Conservation (phyloP, 2,329 filamentous ascomycete species). For the Cercospora sesami region DNA sequence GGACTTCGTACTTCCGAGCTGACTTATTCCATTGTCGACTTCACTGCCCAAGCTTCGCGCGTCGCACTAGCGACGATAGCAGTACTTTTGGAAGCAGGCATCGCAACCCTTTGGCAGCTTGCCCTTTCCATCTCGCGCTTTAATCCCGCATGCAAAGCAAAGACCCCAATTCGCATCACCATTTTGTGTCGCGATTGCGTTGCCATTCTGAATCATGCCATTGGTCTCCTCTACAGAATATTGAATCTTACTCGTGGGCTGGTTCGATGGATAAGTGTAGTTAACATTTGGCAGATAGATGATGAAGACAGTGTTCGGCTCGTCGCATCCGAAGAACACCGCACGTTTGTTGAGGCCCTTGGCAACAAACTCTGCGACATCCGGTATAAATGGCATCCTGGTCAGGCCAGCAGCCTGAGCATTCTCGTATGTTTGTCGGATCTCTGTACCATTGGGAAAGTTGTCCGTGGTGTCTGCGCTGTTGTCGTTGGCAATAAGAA, state of each 20-base stretch:
- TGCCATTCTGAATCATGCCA: conserved; percentile 46
- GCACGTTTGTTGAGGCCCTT: conserved; percentile 60
- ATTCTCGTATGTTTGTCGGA: conserved; percentile 60
- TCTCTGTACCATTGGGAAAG: conserved; percentile 63
- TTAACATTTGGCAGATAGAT: conserved; percentile 50
- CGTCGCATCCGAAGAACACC: conserved; percentile 64
- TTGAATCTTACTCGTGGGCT: conserved; percentile 38
- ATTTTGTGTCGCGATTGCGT: conserved; percentile 43
- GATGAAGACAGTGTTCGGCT: conserved; percentile 37
- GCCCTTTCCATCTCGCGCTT: conserved; percentile 37
- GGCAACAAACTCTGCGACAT: conserved; percentile 57
- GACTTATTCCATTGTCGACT: neutral
- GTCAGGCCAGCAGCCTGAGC: conserved; percentile 53
- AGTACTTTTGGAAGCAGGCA: conserved; percentile 46
- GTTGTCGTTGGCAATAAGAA: conserved; percentile 66
- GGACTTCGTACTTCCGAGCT: neutral
- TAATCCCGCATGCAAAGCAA: conserved; percentile 48
- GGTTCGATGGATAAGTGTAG: conserved; percentile 41
- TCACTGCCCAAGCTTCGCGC: neutral
- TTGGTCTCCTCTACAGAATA: conserved; percentile 42
- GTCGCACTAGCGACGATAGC: conserved; percentile 30
- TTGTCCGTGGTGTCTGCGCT: conserved; percentile 59
- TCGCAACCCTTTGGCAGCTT: conserved; percentile 40
- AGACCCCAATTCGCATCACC: conserved; percentile 40
- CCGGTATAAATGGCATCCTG: conserved; percentile 61